Evolutionary conservation across 2,329 filamentous ascomycete genomes (phyloP).

Genomic region (Phoma sp.): DNA sequence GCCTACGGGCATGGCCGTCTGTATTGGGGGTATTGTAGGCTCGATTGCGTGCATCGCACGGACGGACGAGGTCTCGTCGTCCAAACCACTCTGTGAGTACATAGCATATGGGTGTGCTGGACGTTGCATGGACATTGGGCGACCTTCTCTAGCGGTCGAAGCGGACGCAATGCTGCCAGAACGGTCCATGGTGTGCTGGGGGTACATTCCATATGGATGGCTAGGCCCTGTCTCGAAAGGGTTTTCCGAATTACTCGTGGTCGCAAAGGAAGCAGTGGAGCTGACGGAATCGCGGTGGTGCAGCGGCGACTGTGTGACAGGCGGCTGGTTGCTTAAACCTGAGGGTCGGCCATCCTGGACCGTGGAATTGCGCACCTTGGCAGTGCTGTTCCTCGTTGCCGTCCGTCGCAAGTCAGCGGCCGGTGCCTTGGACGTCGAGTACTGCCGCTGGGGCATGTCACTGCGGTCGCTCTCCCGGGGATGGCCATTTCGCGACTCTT

Average conservation of each 20-base stretch:
- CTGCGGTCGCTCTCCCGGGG: constrained; percentile 32
- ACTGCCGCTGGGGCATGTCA: constrained; percentile 30
- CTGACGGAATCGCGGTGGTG: constrained; percentile 46
- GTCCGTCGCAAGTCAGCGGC: constrained; percentile 37
- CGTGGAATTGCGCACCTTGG: constrained; percentile 38
- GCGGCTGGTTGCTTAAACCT: constrained; percentile 25
- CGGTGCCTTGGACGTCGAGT: constrained; percentile 28
- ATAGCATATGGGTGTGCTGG: constrained; percentile 86
- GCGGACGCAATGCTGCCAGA: constrained; percentile 73
- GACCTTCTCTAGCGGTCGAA: constrained; percentile 68
- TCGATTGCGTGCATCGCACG: constrained; percentile 29
- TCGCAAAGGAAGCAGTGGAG: constrained; percentile 51
- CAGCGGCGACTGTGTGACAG: constrained; percentile 35
- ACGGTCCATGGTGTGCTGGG: constrained; percentile 65
- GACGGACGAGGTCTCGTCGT: constrained; percentile 32
- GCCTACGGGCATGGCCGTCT: constrained; percentile 67
- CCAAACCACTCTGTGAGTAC: constrained; percentile 81
- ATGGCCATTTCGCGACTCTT: constrained; percentile 18
- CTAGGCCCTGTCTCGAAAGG: constrained; percentile 78
- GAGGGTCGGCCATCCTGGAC: constrained; percentile 30
- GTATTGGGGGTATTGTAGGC: constrained; percentile 48
- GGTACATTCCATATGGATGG: constrained; percentile 85
- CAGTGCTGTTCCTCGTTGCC: constrained; percentile 47
- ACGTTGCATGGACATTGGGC: constrained; percentile 64
- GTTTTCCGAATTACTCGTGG: constrained; percentile 58